Conservation (phyloP, 1,284 basidiomycete species). For the Heterobasidion parviporum region DNA sequence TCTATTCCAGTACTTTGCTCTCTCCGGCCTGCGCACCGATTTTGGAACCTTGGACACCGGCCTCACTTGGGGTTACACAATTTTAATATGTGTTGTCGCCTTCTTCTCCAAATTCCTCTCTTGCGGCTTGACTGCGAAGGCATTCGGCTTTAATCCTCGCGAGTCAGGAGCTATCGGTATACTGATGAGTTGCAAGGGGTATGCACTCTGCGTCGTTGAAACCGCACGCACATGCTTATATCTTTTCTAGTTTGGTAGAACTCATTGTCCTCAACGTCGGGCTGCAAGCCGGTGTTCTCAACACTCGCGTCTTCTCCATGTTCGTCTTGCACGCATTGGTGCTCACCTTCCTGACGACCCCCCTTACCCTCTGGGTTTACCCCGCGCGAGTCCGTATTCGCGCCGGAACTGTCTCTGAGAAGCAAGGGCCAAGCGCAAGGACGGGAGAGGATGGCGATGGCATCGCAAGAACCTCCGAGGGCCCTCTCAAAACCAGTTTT, state of each 20-base stretch:
- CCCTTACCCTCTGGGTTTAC: constrained; percentile 72
- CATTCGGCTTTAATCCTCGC: constrained; percentile 64
- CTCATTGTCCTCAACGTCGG: constrained; percentile 93
- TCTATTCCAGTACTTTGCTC: constrained; percentile 61
- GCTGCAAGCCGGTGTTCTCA: constrained; percentile 71
- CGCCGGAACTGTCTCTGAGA: constrained; percentile 14
- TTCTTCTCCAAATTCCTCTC: constrained; percentile 74
- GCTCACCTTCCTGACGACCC: constrained; percentile 82
- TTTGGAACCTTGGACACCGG: constrained; percentile 71
- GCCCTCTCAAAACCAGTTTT: constrained; percentile 49
- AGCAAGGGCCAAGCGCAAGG: constrained; percentile 5
- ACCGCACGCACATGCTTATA: constrained; percentile 1
- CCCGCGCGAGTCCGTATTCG: constrained; percentile 44
- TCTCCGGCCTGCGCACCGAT: constrained; percentile 81
- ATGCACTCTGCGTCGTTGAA: constrained; percentile 14
- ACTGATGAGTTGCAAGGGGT: constrained; percentile 94
- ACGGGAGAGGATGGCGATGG: constrained; percentile 8
- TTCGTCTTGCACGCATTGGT: constrained; percentile 85
- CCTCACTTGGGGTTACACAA: constrained; percentile 79
- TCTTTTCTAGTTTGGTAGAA: constrained; percentile 57
- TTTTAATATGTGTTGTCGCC: constrained; percentile 76
- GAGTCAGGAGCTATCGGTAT: constrained; percentile 84
- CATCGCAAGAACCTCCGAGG: constrained; percentile 15
- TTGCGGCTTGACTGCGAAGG: constrained; percentile 57
- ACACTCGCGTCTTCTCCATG: constrained; percentile 73